Conservation (phyloP, 177 flowering plant species). For the Telopea speciosissima region DNA sequence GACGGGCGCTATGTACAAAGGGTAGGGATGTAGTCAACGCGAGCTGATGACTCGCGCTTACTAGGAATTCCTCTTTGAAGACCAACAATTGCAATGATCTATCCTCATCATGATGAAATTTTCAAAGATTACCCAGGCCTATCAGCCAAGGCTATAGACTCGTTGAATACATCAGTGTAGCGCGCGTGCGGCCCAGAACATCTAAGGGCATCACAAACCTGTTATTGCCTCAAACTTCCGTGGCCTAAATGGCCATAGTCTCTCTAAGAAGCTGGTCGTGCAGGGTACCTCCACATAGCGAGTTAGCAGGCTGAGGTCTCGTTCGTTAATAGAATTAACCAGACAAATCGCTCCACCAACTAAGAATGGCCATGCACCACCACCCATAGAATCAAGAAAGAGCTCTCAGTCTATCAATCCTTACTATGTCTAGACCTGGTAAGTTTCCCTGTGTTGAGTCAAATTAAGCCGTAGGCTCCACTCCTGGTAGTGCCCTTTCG, state of each 20-base stretch:
- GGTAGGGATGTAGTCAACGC: too few species aligned
- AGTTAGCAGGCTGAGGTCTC: conserved; percentile 30
- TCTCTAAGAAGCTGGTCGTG: conserved; percentile 36
- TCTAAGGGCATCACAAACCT: conserved; percentile 56
- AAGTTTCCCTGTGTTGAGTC: not conserved
- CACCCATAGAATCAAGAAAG: conserved; percentile 6
- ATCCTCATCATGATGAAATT: conserved; percentile 50
- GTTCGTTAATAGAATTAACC: conserved; percentile 32
- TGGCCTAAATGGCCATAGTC: conserved; percentile 39
- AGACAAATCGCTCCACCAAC: conserved; percentile 7
- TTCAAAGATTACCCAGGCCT: conserved; percentile 49
- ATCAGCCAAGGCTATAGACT: conserved; percentile 47
- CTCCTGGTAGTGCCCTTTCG: conserved; percentile 1
- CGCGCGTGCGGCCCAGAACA: conserved; percentile 52
- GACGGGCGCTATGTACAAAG: too few species aligned
- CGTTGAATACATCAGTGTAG: conserved; percentile 53
- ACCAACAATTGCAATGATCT: conserved; percentile 55
- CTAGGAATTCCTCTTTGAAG: conserved; percentile 51
- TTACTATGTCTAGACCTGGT: not conserved
- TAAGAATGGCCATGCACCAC: not conserved
- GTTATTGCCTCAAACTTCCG: conserved; percentile 47
- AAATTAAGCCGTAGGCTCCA: not conserved
- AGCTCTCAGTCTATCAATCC: not conserved
- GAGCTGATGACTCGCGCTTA: conserved; percentile 30
- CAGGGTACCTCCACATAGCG: conserved; percentile 28